Evolutionary conservation across 1,139 yeast genomes (phyloP), one percentile per base, ranked within the genome.

Genomic region (Arxiozyma slooffiae): DNA sequence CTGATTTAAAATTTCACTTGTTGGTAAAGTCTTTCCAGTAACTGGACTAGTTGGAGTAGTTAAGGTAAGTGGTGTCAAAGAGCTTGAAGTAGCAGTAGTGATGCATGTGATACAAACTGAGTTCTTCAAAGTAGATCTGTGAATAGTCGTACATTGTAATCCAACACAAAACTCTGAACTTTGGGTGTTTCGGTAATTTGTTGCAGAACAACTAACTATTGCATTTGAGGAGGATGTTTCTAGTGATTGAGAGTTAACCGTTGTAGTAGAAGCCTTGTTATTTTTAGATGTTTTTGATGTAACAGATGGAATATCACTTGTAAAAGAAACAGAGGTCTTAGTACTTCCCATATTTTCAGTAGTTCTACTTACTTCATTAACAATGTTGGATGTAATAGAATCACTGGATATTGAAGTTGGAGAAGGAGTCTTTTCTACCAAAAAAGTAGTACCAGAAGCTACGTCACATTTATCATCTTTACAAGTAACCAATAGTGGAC

Each of bases 401-500:
- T 20, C 34, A 6, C 4, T n/a, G 18, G 48, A 23, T 7, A 37
- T 17, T 20, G 41, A 18, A 2, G 39, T 26, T 18, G 36, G 2
- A 30, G 36, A 30, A 6, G 36, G 14, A 30, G 7, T n/a, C n/a
- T 11, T 30, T 30, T 30, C n/a, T 14, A 30, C 36, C 16, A 11
- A 30, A 30, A 11, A 4, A 2, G 9, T 30, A 11, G 30, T 39
- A 21, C 39, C 23, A 20, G 39, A 3, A 39, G 16, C 44, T 16
- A 24, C n/a, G 8, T 23, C 34, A 47, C 49, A 47, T 17, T 38
- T 22, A 18, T 38, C 38, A 23, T 42, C 21, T 7, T 17, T 5
- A 42, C 49, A 47, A 11, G 46, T 47, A 17, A 46, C 46, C 20
- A 67, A 57, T 46, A 64, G 48, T 46, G 71, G 71, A 50, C 71